Evolutionary conservation across 148 eudicot species (phyloP), one percentile per base, ranked within the genome.

Genomic region (Persicaria tinctoria): DNA sequence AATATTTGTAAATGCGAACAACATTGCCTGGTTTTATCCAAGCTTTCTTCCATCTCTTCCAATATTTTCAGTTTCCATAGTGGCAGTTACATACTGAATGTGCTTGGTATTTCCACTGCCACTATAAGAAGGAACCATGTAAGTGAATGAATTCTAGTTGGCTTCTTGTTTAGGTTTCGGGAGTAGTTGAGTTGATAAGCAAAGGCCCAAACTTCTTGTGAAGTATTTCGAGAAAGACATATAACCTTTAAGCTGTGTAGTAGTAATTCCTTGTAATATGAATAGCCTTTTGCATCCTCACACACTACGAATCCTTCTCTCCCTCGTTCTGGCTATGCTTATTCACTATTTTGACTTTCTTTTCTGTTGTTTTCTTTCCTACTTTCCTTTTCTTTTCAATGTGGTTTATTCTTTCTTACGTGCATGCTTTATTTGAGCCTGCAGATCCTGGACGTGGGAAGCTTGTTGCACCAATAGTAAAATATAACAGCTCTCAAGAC

Each of bases 371-470:
- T 44, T 66, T 14, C 48, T 13, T 66, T 10, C 6, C 56, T 14
- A 17, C 48, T 13, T 66, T 10, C 6, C 56, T 14, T 46, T 32
- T 50, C 9, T 17, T 72, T 50, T 7, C 14, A 51, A 18, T 54
- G 73, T 51, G 9, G 9, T 63, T 53, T 23, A 46, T n/a, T 18
- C n/a, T 51, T 64, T 17, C 7, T 54, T 38, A 48, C 41, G 72
- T 14, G 10, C 10, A 63, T 45, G 54, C 68, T 77, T 38, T 41
- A 74, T 59, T 72, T 63, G 77, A 63, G 66, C 74, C 8, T 76
- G 46, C 66, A 95, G 99, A 95, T 82, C 99, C 97, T 71, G 94
- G 92, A 57, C 91, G 89, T 45, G 91, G 75, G 70, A 92, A 92
- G 74, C 92, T 95, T 74, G 86, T 90, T 82, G 93, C 96, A 80